Conservation (phyloP, 345 rosid genomes). For the Clarkia xantiana region DNA sequence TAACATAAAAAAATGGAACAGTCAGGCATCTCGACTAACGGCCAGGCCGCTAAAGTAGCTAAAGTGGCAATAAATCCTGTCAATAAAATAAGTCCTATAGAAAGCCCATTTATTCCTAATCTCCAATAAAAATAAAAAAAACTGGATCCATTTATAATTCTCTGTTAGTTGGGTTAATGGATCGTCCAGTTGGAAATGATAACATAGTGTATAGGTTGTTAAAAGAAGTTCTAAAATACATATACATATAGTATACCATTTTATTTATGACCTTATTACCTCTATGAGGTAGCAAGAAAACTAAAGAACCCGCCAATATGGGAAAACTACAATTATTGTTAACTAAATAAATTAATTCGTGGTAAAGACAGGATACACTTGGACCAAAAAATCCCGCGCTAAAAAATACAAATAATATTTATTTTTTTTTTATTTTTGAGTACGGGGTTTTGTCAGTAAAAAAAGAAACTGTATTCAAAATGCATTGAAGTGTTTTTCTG, state of each 20-base stretch:
- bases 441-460: too few species aligned
- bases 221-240: neutral
- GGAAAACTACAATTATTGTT: too few species aligned
- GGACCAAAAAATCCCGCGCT: too few species aligned
- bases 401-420: too few species aligned
- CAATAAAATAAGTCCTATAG: neutral
- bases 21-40: neutral
- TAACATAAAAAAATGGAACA: constrained; percentile 2
- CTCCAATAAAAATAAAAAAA: neutral
- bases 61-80: too few species aligned
- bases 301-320: too few species aligned
- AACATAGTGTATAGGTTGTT: neutral
- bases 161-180: neutral
- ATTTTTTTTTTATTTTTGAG: too few species aligned
- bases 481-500: too few species aligned
- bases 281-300: neutral
- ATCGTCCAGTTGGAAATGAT: neutral
- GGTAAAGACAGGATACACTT: too few species aligned
- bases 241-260: neutral
- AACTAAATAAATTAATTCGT: too few species aligned
- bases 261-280: neutral
- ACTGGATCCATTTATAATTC: neutral
- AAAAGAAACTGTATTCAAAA: too few species aligned
- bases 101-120: neutral
- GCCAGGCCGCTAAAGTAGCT: too few species aligned